phyloP scores from a whole-genome alignment of 805 yeast genomes.

The Metschnikowia continentalis region DNA sequence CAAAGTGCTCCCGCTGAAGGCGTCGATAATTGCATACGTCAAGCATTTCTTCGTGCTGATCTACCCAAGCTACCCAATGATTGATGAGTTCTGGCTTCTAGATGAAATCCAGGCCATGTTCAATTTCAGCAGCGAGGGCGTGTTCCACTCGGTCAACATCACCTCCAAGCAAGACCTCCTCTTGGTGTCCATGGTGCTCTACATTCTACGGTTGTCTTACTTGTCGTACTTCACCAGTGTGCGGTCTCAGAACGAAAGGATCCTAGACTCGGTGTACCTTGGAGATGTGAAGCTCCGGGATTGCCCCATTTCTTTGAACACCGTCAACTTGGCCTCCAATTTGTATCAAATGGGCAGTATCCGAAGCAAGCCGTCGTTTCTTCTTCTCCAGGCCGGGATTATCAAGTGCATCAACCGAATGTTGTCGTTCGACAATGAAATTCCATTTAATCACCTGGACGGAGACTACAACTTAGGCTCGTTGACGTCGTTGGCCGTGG shows the following conservation, averaged over 20 bases:
- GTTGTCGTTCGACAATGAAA: constrained; percentile 17
- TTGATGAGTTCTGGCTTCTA: constrained; percentile 14
- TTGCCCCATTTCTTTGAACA: constrained; percentile 16
- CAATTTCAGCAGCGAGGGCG: constrained; percentile 4
- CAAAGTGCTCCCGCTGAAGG: constrained; percentile 11
- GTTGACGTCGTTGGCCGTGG: constrained; percentile 11
- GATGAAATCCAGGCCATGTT: constrained; percentile 7
- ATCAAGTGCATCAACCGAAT: constrained; percentile 12
- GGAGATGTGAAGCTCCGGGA: constrained; percentile 8
- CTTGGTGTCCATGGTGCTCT: constrained; percentile 14
- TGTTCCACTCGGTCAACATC: constrained; percentile 8
- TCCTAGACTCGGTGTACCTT: constrained; percentile 5
- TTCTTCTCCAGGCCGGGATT: constrained; percentile 19
- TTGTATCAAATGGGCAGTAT: constrained; percentile 12
- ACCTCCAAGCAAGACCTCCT: constrained; percentile 13
- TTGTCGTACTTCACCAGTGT: constrained; percentile 16
- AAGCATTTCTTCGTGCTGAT: constrained; percentile 14
- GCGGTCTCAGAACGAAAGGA: constrained; percentile 9
- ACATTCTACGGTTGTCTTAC: constrained; percentile 17
- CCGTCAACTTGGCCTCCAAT: constrained; percentile 14
- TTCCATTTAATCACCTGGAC: constrained; percentile 9
- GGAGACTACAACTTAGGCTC: constrained; percentile 8
- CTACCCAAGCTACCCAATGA: constrained; percentile 16
- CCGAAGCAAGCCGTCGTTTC: constrained; percentile 10
- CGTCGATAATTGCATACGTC: constrained; percentile 10